A percentile compares a stretch with the other conserved stretches of the same genome.
Conservation (phyloP, 2,329 filamentous ascomycete species). For the Botrytis squamosa region DNA sequence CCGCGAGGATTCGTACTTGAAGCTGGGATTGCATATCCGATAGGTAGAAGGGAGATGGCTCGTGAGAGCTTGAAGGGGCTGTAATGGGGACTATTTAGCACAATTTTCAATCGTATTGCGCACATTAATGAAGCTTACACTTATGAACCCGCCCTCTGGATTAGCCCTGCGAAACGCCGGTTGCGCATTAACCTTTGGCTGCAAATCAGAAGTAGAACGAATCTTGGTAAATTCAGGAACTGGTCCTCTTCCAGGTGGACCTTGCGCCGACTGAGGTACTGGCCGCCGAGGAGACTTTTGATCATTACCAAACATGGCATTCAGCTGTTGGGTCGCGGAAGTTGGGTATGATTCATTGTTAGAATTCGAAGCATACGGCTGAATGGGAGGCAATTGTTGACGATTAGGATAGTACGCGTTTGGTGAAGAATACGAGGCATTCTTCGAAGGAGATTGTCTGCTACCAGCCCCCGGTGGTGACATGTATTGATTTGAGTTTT, state of each 20-base stretch:
- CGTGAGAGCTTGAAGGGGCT: conserved; percentile 95
- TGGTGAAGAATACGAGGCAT: conserved; percentile 57
- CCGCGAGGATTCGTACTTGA: conserved; percentile 97
- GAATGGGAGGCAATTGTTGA: conserved; percentile 73
- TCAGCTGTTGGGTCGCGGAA: conserved; percentile 68
- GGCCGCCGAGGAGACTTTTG: conserved; percentile 58
- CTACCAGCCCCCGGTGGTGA: conserved; percentile 48
- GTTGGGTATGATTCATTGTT: conserved; percentile 70
- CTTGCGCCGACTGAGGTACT: conserved; percentile 47
- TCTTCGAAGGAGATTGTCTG: conserved; percentile 77
- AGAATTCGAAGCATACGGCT: conserved; percentile 63
- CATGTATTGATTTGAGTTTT: conserved; percentile 45
- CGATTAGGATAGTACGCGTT: conserved; percentile 55
- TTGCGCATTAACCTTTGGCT: conserved; percentile 80
- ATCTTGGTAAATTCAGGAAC: conserved; percentile 88
- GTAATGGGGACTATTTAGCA: conserved; percentile 34
- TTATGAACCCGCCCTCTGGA: conserved; percentile 96
- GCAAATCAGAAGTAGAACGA: conserved; percentile 68
- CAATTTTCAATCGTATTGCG: conserved; percentile 3
- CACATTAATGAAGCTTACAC: conserved; percentile 56
- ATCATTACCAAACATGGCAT: conserved; percentile 59
- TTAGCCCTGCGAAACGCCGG: conserved; percentile 91
- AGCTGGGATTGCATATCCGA: conserved; percentile 94
- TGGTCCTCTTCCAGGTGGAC: conserved; percentile 57
- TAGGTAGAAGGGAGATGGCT: conserved; percentile 92